Evolutionary conservation across 345 rosid species (phyloP).

Genomic region (Psidium friedrichsthalianum): DNA sequence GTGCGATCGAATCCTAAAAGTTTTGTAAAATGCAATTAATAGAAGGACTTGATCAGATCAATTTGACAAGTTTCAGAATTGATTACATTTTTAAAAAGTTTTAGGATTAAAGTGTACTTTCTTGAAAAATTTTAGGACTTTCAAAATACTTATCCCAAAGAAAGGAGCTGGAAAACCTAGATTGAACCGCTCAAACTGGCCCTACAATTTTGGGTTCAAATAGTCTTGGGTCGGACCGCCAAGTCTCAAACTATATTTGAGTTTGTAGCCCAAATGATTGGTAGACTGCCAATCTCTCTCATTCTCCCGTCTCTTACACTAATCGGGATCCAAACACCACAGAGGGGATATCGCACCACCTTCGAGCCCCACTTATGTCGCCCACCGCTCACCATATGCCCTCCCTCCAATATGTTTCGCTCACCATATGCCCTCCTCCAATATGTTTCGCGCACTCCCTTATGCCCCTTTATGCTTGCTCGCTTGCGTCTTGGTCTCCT

Average conservation of each 20-base stretch:
- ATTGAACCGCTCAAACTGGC: not conserved
- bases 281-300: accelerated
- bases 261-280: not conserved
- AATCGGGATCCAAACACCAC: accelerated
- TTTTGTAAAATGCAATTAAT: no score
- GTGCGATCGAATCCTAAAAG: no score
- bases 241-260: not conserved
- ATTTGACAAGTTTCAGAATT: no score
- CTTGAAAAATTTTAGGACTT: no score
- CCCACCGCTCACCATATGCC: not conserved
- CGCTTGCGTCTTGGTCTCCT: not conserved
- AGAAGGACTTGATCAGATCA: no score
- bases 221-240: accelerated
- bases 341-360: no score
- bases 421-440: no score
- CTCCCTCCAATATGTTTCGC: no score
- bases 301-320: not conserved
- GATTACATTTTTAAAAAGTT: no score
- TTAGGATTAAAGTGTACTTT: no score
- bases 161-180: accelerated
- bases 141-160: no score
- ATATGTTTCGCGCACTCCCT: no score
- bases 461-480: not conserved
- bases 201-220: accelerated
- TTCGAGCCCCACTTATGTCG: not conserved